phyloP scores from a whole-genome alignment of 1,139 yeast genomes.

The Yamadazyma diddensiae region DNA sequence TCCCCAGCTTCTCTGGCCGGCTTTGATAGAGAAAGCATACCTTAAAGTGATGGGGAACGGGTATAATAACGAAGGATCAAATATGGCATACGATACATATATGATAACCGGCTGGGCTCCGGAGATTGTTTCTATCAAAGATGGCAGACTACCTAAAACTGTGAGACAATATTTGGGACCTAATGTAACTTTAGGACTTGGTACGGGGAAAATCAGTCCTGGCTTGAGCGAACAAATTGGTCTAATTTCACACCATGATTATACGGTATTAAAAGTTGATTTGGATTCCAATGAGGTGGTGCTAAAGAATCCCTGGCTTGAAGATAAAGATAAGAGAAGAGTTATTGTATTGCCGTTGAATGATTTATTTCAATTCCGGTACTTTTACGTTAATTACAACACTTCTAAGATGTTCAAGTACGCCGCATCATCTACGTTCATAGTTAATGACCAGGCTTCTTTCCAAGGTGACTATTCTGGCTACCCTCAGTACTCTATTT shows the following conservation, averaged over 20 bases:
- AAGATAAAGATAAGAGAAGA: conserved; percentile 14
- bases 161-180: conserved; percentile 23
- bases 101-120: conserved; percentile 74
- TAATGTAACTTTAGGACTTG: conserved; percentile 48
- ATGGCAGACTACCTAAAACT: conserved; percentile 23
- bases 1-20: conserved; percentile 57
- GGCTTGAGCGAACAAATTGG: conserved; percentile 34
- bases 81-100: conserved; percentile 72
- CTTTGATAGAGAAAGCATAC: conserved; percentile 74
- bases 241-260: conserved; percentile 67
- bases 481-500: conserved; percentile 49
- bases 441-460: conserved; percentile 9
- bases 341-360: conserved; percentile 15
- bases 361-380: conserved; percentile 49
- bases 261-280: conserved; percentile 35
- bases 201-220: conserved; percentile 56
- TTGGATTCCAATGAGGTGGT: conserved; percentile 9
- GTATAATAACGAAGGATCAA: conserved; percentile 70
- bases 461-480: conserved; percentile 21
- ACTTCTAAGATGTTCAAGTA: conserved; percentile 23
- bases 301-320: conserved; percentile 35
- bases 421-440: conserved; percentile 31
- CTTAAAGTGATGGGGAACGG: conserved; percentile 60
- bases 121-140: conserved; percentile 45
- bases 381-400: conserved; percentile 70